Base-by-base conservation (phyloP, 1,284 basidiomycete genomes). In the Tremellales sp. region DNA sequence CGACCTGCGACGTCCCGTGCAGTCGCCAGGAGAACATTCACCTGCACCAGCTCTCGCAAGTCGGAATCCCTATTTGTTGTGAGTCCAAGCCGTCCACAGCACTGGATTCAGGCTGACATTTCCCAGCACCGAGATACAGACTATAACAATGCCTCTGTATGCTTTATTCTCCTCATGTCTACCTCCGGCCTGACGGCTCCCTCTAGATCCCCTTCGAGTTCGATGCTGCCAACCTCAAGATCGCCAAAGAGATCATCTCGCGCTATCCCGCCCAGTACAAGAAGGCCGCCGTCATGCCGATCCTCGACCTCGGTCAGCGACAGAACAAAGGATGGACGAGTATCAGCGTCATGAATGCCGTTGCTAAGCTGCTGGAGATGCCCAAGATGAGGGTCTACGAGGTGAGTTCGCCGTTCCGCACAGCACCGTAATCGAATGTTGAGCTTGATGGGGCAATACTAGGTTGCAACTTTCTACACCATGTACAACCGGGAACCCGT, bases 241-340 rank as follows among this genome's bases (percentile, higher is more conserved):
- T 81, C 49, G 92, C 91, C 1, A 66, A 94, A 60, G 85, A 89
- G 72, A 88, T 97, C 74, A 88, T 97, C 71, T 79, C 86, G 40
- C 84, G 84, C 61, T 98, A 98, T 77, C 94, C 94, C 4, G 78
- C 87, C 41, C 94, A 98, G 73, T 97, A 97, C 81, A 94, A 92
- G 79, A 97, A 97, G 74, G 89, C 87, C 13, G 95, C 95, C 27
- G 86, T 93, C 62, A 97, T 99, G 66, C 94, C 95, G 34, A 79
- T 99, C 29, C 83, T 99, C 50, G 92, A 98, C 75, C 80, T 99
- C 35, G 94, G 85, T 2, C 95, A 99, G 76, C 81, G 91, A 59
- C 95, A 98, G 75, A 97, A 98, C 77, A 88, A 91, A 63, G 92
- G 91, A 62, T 99, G 91, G 90, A 94, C 92, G n/a, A 91, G 86